A percentile compares a stretch with the other conserved stretches of the same genome.
Evolutionary conservation across 2,329 filamentous ascomycete genomes (phyloP).

Genomic region (Bipolaris bicolor): DNA sequence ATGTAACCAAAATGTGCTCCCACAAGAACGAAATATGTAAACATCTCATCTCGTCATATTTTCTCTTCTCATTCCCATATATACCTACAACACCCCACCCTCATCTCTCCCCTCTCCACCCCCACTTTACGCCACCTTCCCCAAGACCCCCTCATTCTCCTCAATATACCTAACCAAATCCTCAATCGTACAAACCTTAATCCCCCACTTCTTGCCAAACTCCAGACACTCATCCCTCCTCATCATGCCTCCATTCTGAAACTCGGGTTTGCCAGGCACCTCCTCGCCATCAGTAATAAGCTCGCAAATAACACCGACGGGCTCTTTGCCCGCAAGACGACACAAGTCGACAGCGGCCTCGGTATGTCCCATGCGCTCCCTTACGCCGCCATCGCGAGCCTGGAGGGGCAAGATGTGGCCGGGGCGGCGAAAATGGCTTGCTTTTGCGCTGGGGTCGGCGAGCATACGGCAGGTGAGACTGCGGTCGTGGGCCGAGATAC

Average conservation of each 20-base stretch:
- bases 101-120: neutral
- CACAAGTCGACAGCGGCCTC: constrained; percentile 94
- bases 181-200: constrained; percentile 95
- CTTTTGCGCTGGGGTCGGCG: constrained; percentile 64
- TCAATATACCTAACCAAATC: constrained; percentile 82
- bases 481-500: constrained; percentile 88
- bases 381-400: constrained; percentile 78
- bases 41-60: neutral
- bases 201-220: constrained; percentile 86
- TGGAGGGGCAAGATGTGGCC: constrained; percentile 90
- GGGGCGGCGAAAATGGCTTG: constrained; percentile 74
- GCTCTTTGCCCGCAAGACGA: constrained; percentile 73
- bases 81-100: no score
- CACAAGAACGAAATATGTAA: no score
- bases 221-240: constrained; percentile 82
- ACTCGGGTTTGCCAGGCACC: constrained; percentile 70
- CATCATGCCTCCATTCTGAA: constrained; percentile 83
- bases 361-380: constrained; percentile 82
- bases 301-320: constrained; percentile 86
- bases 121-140: constrained; percentile 10
- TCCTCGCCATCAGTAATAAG: constrained; percentile 84
- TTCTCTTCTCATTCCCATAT: neutral
- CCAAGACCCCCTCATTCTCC: constrained; percentile 65
- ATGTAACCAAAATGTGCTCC: neutral
- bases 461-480: constrained; percentile 80